Evolutionary conservation across 148 eudicot genomes (phyloP), one percentile per base, ranked within the genome.

Genomic region (Polygonum maritimum): DNA sequence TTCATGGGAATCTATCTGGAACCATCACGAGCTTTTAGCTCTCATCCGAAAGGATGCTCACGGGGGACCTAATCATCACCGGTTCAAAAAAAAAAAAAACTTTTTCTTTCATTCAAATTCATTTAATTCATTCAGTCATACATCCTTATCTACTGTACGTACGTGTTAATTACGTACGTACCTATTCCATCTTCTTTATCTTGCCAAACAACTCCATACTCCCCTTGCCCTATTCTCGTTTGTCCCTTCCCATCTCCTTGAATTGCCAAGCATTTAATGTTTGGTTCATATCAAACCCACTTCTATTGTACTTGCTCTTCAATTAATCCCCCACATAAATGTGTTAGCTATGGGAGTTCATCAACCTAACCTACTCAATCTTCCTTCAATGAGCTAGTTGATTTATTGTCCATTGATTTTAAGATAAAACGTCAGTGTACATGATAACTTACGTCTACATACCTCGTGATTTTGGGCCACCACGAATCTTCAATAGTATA

Each of bases 221-320:
- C 38, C 39, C 33, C 39, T 22, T 63, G 19, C 16, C 16, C 71
- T 38, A 38, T 15, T 67, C 19, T 67, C 44, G 4, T 67, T 67
- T 67, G 71, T 67, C 71, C 36, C 67, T 60, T 18, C 58, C 31
- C 1, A 22, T 36, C n/a, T 36, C 71, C 36, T 67, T 67, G 44
- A 16, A 26, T 26, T 26, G 31, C 31, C 31, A 8, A 44, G 36
- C 71, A 67, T 67, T 67, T 67, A 67, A 5, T 67, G 44, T 16
- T 67, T 15, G 15, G 18, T 67, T 67, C 44, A 67, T 33, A 36
- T 67, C 71, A 67, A 67, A 67, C 71, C 71, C 15, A 67, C 45
- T 38, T 67, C 19, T 41, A 11, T 67, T 67, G 71, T 67, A 67
- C 45, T 67, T 67, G 45, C 19, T 38, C 19, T 38, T 38, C 4